Base-by-base conservation (phyloP, 2,329 filamentous ascomycete genomes). In the Aspergillus pseudonomiae region DNA sequence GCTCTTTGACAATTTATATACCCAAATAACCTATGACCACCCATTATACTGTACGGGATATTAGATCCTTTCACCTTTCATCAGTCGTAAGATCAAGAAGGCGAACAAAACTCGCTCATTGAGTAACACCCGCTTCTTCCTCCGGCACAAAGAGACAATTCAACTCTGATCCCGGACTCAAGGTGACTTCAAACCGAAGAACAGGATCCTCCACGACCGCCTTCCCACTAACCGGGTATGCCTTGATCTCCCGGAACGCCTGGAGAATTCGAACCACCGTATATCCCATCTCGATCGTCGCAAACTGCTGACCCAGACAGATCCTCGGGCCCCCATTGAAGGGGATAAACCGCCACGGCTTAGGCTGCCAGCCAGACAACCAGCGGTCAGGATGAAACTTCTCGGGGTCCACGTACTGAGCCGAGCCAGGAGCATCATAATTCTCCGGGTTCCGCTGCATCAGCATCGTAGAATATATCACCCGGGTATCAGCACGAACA, bases 241-340 rank as follows among this genome's bases (percentile, higher is more conserved):
- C 77, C 34, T 75, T 59, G 61, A 82, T 74, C 41, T 71, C 67
- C 65, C 78, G 74, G 68, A 77, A 82, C 55, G 74, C 72, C 68
- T 82, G 79, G 67, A 82, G 64, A 45, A 82, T 77, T 32, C 80
- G 68, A 45, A 79, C 76, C 21, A 82, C 69, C 0, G 79, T 81
- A 60, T 82, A 87, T 0, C 81, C 82, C 83, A 87, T 86, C 74
- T 87, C 85, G 3, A 85, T 83, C 73, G 84, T 81, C 4, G 85
- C 85, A 74, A 88, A 87, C 64, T 87, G 85, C 74, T 87, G 85
- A 1, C 85, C 85, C 39, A 87, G 83, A 65, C 85, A 87, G 56
- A 85, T 84, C 12, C 83, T 73, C 2, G 83, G 83, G 0, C 83
- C 84, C 2, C 83, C 83, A 60, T 84, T 84, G 63, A 86, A 85